A percentile compares a stretch with the other conserved stretches of the same genome.
These are phyloP conservation scores for Solanum pinnatisectum DNA, from an alignment of 257 asterid genomes.

Conservation along the genomic window DNA sequence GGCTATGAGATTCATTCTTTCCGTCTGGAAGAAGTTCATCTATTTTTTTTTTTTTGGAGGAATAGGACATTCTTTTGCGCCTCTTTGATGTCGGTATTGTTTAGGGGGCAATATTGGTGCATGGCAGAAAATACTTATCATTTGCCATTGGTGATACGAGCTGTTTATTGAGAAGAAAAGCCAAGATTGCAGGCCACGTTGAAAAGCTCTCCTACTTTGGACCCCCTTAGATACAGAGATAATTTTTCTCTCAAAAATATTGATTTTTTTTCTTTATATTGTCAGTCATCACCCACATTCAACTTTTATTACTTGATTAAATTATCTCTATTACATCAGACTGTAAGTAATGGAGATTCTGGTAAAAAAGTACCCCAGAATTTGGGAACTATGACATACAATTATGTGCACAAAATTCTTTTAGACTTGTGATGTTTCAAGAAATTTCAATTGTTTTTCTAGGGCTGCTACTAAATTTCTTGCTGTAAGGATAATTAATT, in stretches of 20 bases:
- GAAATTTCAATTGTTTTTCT: neutral
- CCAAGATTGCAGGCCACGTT: slow-evolving; percentile 14
- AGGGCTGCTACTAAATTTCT: neutral
- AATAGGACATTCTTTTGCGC: slow-evolving; percentile 32
- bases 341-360: slow-evolving; percentile 9
- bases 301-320: neutral
- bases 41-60: slow-evolving; percentile 9
- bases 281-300: slow-evolving; percentile 4
- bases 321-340: slow-evolving; percentile 3
- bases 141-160: slow-evolving; percentile 6
- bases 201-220: slow-evolving; percentile 5
- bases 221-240: slow-evolving; percentile 25
- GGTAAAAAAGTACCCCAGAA: neutral
- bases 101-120: slow-evolving; percentile 32
- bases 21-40: slow-evolving; percentile 42
- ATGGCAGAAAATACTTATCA: slow-evolving; percentile 13
- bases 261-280: slow-evolving; percentile 8
- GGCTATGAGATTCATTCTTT: slow-evolving; percentile 47
- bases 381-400: neutral
- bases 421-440: neutral
- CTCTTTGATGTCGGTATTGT: slow-evolving; percentile 17
- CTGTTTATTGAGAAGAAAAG: slow-evolving; percentile 16
- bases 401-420: slow-evolving; percentile 8
- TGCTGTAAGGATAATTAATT: neutral
- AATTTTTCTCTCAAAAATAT: slow-evolving; percentile 16